These are phyloP conservation scores for Collybia mongolica DNA, from an alignment of 768 basidiomycete species.

Conservation along the genomic window DNA sequence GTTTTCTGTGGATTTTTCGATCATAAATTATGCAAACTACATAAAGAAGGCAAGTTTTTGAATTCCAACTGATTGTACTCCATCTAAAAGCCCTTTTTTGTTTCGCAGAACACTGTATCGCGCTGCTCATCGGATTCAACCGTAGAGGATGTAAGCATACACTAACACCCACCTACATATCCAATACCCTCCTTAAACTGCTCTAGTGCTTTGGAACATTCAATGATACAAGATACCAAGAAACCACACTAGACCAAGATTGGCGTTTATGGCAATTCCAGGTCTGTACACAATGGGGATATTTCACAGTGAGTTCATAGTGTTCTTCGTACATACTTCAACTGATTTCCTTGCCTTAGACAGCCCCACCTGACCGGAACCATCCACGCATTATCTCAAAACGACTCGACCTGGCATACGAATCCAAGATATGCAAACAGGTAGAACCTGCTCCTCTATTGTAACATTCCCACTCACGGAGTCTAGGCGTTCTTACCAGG, in stretches of 20 bases:
- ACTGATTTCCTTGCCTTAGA: constrained; percentile 34
- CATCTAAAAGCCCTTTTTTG: not conserved
- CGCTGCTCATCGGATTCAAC: constrained; percentile 48
- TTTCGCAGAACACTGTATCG: constrained; percentile 53
- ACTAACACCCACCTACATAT: not conserved
- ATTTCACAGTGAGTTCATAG: constrained; percentile 62
- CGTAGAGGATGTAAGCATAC: constrained; percentile 30
- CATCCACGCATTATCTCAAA: constrained; percentile 79
- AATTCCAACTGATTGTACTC: not conserved
- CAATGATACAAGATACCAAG: constrained; percentile 63
- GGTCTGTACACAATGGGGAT: constrained; percentile 96
- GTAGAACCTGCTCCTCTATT: constrained; percentile 23
- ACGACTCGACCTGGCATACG: constrained; percentile 70
- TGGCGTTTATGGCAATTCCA: constrained; percentile 93
- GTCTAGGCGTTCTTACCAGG: constrained; percentile 76
- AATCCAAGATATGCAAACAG: constrained; percentile 65
- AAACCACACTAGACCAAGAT: constrained; percentile 59
- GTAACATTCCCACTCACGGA: not conserved
- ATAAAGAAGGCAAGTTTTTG: constrained; percentile 57
- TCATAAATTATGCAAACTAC: constrained; percentile 76
- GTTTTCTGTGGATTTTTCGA: constrained; percentile 51
- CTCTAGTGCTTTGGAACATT: constrained; percentile 84
- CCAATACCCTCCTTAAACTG: not conserved
- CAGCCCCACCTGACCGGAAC: constrained; percentile 69
- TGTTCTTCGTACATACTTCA: too few species aligned